Conservation (phyloP, 2,329 filamentous ascomycete species). For the Aureobasidium sp. region DNA sequence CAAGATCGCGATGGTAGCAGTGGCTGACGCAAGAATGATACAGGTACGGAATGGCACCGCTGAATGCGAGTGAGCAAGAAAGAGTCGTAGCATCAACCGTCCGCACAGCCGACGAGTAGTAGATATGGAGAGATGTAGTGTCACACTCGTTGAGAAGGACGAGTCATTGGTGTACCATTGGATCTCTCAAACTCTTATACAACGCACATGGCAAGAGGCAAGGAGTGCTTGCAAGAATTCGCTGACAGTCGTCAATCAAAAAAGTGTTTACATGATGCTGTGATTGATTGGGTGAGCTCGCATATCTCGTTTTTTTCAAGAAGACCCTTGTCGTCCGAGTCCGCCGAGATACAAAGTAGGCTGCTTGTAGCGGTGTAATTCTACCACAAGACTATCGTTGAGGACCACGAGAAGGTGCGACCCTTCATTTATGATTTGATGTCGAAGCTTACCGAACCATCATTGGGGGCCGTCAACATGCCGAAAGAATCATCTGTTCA, state of each 20-base stretch:
- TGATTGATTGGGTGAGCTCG: neutral
- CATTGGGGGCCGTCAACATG: too few relatives aligned
- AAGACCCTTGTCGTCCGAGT: neutral
- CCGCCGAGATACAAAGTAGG: neutral
- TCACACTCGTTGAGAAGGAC: neutral
- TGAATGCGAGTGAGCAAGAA: slow-evolving; percentile 19
- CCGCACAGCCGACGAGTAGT: neutral
- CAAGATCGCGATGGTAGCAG: neutral
- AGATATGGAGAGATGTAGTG: neutral
- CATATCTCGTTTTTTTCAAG: neutral
- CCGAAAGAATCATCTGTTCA: too few relatives aligned
- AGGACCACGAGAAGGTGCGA: neutral
- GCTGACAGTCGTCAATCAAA: neutral
- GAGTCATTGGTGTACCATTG: neutral
- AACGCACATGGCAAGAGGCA: neutral
- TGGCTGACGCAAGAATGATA: slow-evolving; percentile 14
- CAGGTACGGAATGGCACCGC: slow-evolving; percentile 27
- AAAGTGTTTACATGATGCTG: neutral
- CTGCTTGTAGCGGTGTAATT: neutral
- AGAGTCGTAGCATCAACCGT: slow-evolving; percentile 15
- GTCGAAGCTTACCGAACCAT: neutral
- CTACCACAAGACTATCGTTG: neutral
- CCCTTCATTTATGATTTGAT: neutral
- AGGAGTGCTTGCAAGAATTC: neutral
- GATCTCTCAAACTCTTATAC: neutral